These are phyloP conservation scores for Eutypella sp. DNA, from an alignment of 2,329 filamentous ascomycete species.

Conservation along the genomic window DNA sequence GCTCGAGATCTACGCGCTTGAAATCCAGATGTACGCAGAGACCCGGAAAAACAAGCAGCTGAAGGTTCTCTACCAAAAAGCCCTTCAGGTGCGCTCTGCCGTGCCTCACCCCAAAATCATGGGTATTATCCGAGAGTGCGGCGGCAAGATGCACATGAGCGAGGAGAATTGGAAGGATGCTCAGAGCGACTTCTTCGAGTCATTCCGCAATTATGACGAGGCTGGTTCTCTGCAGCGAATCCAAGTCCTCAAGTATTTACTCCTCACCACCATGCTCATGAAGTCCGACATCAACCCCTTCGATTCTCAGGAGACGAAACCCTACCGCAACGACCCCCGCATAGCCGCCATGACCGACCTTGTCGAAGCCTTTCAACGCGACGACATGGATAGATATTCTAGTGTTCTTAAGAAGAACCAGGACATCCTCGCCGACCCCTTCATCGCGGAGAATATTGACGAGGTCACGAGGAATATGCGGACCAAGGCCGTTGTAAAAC, in stretches of 20 bases:
- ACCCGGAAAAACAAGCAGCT: slow-evolving; percentile 96
- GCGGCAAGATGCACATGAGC: slow-evolving; percentile 99
- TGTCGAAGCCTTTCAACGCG: slow-evolving; percentile 91
- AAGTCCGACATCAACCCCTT: slow-evolving; percentile 98
- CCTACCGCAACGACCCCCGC: slow-evolving; percentile 90
- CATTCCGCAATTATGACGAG: slow-evolving; percentile 98
- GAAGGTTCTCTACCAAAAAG: slow-evolving; percentile 86
- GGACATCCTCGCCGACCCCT: slow-evolving; percentile 84
- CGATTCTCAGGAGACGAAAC: slow-evolving; percentile 97
- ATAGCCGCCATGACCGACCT: slow-evolving; percentile 97
- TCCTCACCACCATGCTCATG: slow-evolving; percentile 97
- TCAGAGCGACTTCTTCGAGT: slow-evolving; percentile 97
- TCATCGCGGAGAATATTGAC: slow-evolving; percentile 98
- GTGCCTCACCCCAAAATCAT: slow-evolving; percentile 98
- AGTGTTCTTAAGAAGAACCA: slow-evolving; percentile 80
- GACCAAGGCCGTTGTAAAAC: slow-evolving; percentile 87
- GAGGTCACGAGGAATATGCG: slow-evolving; percentile 98
- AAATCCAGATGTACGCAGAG: slow-evolving; percentile 98
- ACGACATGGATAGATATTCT: slow-evolving; percentile 91
- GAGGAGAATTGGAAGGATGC: slow-evolving; percentile 99
- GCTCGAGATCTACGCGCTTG: slow-evolving; percentile 90
- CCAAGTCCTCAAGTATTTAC: slow-evolving; percentile 93
- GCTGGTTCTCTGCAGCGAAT: slow-evolving; percentile 93
- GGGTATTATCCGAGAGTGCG: slow-evolving; percentile 97
- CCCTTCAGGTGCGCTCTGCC: slow-evolving; percentile 88